Evolutionary conservation across 176 grass and related monocot genomes (phyloP), one percentile per base, ranked within the genome.

Genomic region (Miscanthus lutarioriparius): DNA sequence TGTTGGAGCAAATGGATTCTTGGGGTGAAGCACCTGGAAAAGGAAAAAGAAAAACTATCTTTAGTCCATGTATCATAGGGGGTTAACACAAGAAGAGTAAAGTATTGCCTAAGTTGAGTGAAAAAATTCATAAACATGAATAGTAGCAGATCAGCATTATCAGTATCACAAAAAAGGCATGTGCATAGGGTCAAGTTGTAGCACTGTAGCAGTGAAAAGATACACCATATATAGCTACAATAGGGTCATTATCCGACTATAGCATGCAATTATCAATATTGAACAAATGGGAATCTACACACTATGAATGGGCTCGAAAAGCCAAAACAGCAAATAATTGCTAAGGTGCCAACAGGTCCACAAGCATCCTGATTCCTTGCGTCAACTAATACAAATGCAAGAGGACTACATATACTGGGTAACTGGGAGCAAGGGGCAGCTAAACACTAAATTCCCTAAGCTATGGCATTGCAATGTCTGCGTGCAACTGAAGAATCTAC

Each of bases 21-120:
- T 96, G n/a, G 97, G 93, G 82, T 99, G 93, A 80, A 99, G 91
- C 65, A 99, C 96, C 96, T 99, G 86, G n/a, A 86, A 79, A 78
- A 33, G 72, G 82, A 63, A 4, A 23, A 58, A 4, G 22, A 58
- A 59, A 56, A 22, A 9, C 51, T 59, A 5, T 30, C 11, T 28
- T 87, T 69, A 76, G 8, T 68, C 14, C 66, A 66, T 40, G 19
- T 54, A 69, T 56, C 30, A 47, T 62, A 23, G 39, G 51, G 32
- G 19, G 37, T 53, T 2, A 70, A 37, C 67, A 73, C 25, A 48
- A 70, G 0, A 76, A 73, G 58, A 78, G 15, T 19, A 37, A 64
- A 16, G 1, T 26, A 27, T 39, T 25, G 13, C 70, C 7, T 19
- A 73, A 73, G 16, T 9, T 48, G 23, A 9, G 6, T 64, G 20